These are phyloP conservation scores for Linaria vulgaris DNA, from an alignment of 257 asterid species.

Conservation along the genomic window DNA sequence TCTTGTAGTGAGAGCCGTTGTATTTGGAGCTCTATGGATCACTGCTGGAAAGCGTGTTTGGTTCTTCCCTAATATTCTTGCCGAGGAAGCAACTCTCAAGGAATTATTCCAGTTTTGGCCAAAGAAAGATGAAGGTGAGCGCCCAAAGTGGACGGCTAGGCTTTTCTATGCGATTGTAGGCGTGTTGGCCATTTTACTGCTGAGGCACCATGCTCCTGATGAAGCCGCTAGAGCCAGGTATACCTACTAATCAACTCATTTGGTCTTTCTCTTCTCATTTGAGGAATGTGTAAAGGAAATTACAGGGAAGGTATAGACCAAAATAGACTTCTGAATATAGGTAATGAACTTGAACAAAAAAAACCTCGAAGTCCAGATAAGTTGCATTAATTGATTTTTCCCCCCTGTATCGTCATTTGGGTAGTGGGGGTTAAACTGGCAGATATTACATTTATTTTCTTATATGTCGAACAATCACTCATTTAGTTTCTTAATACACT, in stretches of 20 bases:
- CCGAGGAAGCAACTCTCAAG: conserved; percentile 96
- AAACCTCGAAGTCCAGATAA: background rate
- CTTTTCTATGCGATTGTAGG: conserved; percentile 69
- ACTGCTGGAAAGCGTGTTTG: conserved; percentile 86
- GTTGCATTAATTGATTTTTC: background rate
- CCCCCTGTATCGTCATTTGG: background rate
- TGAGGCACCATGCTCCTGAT: conserved; percentile 99
- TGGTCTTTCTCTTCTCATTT: background rate
- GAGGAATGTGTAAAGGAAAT: background rate
- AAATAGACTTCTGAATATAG: background rate
- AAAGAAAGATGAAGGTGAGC: conserved; percentile 85
- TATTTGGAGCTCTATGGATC: conserved; percentile 78
- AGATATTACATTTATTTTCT: background rate
- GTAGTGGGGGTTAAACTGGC: background rate
- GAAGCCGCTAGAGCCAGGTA: conserved; percentile 99
- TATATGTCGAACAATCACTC: background rate
- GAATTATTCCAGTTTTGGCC: conserved; percentile 99
- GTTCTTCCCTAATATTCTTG: conserved; percentile 98
- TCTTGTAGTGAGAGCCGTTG: conserved; percentile 77
- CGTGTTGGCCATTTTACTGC: conserved; percentile 55
- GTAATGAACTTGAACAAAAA: background rate
- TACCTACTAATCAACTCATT: conserved; percentile 14
- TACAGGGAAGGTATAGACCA: background rate
- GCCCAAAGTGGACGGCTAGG: conserved; percentile 96
- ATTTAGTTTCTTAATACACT: too few species aligned